Evolutionary conservation across 75 land plant genomes (phyloP).

Genomic region (Pseudotsuga menziesii): DNA sequence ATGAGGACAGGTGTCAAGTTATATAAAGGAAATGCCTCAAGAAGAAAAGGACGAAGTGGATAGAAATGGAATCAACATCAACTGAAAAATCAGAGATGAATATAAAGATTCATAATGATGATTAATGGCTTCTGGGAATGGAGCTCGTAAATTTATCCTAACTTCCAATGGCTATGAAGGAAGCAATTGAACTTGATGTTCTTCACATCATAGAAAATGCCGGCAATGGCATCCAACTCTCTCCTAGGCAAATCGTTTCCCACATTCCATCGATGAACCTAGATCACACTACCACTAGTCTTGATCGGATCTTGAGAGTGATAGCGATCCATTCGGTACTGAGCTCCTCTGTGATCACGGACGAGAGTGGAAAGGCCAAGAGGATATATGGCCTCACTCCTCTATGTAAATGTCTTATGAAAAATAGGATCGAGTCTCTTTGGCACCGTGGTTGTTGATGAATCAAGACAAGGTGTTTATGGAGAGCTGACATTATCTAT

Average conservation of each 20-base stretch:
- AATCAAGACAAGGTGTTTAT: constrained; percentile 27
- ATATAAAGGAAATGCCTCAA: too few species aligned
- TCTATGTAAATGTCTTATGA: constrained; percentile 14
- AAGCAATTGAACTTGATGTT: constrained; percentile 22
- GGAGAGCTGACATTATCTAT: constrained; percentile 20
- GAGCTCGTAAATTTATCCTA: too few species aligned
- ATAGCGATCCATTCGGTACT: constrained; percentile 24
- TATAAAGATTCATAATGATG: too few species aligned
- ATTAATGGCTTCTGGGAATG: too few species aligned
- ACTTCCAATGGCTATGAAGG: constrained; percentile 16
- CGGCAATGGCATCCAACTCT: background rate
- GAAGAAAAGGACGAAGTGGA: too few species aligned
- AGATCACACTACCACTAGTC: constrained; percentile 9
- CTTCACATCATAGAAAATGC: constrained; percentile 22
- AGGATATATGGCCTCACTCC: too few species aligned
- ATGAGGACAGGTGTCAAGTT: too few species aligned
- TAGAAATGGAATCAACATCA: too few species aligned
- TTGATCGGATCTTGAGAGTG: constrained; percentile 25
- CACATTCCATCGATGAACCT: constrained; percentile 19
- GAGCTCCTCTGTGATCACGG: constrained; percentile 5
- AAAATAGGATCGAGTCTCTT: constrained; percentile 19
- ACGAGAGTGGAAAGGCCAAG: background rate
- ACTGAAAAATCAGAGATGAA: too few species aligned
- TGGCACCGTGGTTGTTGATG: constrained; percentile 15
- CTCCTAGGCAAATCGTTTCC: constrained; percentile 13